Conservation (phyloP, 257 asterid genomes). For the Eucommia ulmoides region DNA sequence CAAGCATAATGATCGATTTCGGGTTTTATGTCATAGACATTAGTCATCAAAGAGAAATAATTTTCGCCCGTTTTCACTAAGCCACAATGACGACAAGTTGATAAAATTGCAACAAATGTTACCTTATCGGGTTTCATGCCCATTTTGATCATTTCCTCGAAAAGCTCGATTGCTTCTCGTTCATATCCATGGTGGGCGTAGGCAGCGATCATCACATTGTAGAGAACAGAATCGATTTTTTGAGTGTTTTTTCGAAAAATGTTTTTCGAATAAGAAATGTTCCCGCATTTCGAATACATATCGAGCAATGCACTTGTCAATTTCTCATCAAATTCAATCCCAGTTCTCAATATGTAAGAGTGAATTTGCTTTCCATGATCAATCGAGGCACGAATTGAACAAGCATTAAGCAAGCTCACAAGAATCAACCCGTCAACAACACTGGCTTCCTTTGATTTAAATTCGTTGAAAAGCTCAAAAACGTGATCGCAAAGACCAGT, state of each 20-base stretch:
- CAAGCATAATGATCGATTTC: slow-evolving; percentile 85
- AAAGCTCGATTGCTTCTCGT: slow-evolving; percentile 39
- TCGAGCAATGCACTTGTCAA: slow-evolving; percentile 50
- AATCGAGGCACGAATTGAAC: slow-evolving; percentile 40
- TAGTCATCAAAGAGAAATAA: slow-evolving; percentile 55
- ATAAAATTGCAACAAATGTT: slow-evolving; percentile 65
- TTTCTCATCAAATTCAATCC: slow-evolving; percentile 38
- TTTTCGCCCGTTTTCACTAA: slow-evolving; percentile 51
- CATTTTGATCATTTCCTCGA: slow-evolving; percentile 38
- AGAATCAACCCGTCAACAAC: slow-evolving; percentile 47
- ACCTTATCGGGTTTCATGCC: slow-evolving; percentile 60
- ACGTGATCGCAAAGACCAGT: slow-evolving; percentile 42
- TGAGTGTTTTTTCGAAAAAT: slow-evolving; percentile 24
- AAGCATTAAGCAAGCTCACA: slow-evolving; percentile 53
- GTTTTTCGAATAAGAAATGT: slow-evolving; percentile 35
- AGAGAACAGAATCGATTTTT: slow-evolving; percentile 44
- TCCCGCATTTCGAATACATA: slow-evolving; percentile 84
- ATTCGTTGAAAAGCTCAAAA: slow-evolving; percentile 56
- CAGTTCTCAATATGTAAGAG: slow-evolving; percentile 38
- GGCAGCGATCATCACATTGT: slow-evolving; percentile 77
- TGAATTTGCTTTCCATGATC: slow-evolving; percentile 78
- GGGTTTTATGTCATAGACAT: slow-evolving; percentile 43
- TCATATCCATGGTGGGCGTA: slow-evolving; percentile 79
- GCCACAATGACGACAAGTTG: slow-evolving; percentile 86
- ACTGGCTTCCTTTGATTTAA: slow-evolving; percentile 14